Evolutionary conservation across 1,284 basidiomycete species (phyloP), one percentile per base, ranked within the genome.

Genomic region (Apiotrichum montevideense): DNA sequence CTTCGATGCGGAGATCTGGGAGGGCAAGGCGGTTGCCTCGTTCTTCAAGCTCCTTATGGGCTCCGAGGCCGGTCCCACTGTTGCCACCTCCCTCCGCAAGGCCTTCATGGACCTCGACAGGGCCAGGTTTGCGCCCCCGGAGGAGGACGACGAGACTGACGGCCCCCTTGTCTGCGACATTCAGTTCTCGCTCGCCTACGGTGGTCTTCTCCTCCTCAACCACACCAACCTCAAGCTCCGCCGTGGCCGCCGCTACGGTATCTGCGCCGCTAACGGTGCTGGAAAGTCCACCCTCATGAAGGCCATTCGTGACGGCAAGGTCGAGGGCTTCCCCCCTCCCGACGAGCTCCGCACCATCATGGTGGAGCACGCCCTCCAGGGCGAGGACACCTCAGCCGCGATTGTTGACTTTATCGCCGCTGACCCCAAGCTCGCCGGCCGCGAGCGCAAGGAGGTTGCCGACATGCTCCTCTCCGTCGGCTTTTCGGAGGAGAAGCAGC

Each of bases 271-370:
- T 39, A 98, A 98, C 78, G 95, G 95, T 66, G 89, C 89, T 58
- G 95, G 95, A 65, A 98, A 98, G 79, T 91, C 89, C 46, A 98
- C 96, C 1, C 82, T 98, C 55, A 87, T 98, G 85, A 90, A 95
- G 70, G 94, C 96, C 67, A 85, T 98, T 68, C 84, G 89, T 48
- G 92, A 95, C 69, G 88, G 89, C 56, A 96, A 96, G 79, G 92
- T 93, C 42, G 93, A 97, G 77, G 93, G 93, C 70, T 97, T 95
- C 79, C 93, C 93, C n/a, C 82, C 89, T 10, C 89, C 86, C 70
- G 86, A 88, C 66, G 81, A 92, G 75, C 79, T 97, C 43, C 84
- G 88, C 48, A 89, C 88, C 65, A 83, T 95, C 65, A 96, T 97
- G 93, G 93, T 97, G 29, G 93, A 97, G 78, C 93, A 97, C 77